Evolutionary conservation across 2,329 filamentous ascomycete species (phyloP), one percentile per base, ranked within the genome.

Genomic region (Lizonia empirigonia): DNA sequence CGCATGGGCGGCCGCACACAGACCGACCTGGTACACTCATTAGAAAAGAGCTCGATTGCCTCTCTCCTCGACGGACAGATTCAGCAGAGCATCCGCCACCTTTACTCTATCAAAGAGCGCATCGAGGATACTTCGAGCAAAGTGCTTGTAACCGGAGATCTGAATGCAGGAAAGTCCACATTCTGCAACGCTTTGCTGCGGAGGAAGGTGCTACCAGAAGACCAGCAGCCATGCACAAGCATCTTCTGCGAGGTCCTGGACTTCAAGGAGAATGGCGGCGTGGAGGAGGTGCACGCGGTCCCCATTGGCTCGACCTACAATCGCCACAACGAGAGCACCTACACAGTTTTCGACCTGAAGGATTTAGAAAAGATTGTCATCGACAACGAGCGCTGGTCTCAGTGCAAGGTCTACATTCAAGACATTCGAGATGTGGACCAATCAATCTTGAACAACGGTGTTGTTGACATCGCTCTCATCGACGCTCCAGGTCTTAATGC

Each of bases 111-210:
- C 26, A 86, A 91, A 53, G 94, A 97, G 60, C 87, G 94, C 44
- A 99, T 99, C 56, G 94, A 97, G 71, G 94, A 99, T 73, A 97
- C 91, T 0, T 90, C 93, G 4, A 97, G 93, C 76, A 99, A 99
- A 73, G 94, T 99, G 1, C 77, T 99, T 50, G 87, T 99, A 15
- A 99, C 94, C 0, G 94, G 94, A 67, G 94, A 99, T 70, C 76
- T 99, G 45, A 99, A 99, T 69, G 93, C 94, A 7, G 94, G 94
- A 68, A 99, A 99, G 71, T 99, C 94, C 4, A 99, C 94, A 1
- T 99, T 99, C 66, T 99, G 94, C 77, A 99, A 99, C 74, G 94
- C 94, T n/a, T 79, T 99, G 2, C 77, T 99, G 32, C 87, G 94
- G 54, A 85, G 92, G 56, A 97, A 97, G 74, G 84, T 99, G 22